phyloP scores from a whole-genome alignment of 768 basidiomycete species.

The Leccinum subtestaceum region DNA sequence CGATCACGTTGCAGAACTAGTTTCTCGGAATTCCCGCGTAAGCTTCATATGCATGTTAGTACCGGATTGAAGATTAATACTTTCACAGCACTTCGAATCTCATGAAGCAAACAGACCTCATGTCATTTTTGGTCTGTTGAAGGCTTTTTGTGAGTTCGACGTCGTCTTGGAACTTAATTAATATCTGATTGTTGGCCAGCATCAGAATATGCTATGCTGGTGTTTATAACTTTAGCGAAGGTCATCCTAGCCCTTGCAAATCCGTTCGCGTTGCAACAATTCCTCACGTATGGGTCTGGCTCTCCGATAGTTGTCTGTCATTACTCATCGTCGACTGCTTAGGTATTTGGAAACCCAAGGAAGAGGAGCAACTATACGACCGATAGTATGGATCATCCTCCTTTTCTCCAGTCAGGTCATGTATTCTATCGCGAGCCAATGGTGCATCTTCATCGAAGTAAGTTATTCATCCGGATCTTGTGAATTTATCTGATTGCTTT shows the following conservation, averaged over 20 bases:
- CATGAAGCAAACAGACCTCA: neutral
- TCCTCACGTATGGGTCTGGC: constrained; percentile 3
- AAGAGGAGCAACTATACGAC: constrained; percentile 45
- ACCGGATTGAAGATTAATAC: neutral
- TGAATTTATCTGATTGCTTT: neutral
- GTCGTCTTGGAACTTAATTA: neutral
- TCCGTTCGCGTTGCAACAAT: constrained; percentile 9
- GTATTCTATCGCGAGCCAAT: constrained; percentile 45
- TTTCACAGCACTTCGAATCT: neutral
- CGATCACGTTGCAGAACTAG: constrained; percentile 33
- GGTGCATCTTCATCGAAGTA: constrained; percentile 43
- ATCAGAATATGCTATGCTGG: neutral
- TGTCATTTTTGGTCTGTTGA: constrained; percentile 3
- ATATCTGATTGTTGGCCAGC: neutral
- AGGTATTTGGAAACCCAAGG: constrained; percentile 60
- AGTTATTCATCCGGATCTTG: neutral
- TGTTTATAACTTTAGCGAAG: neutral
- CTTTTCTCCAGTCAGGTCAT: constrained; percentile 48
- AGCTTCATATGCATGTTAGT: constrained; percentile 4
- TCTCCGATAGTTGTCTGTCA: neutral
- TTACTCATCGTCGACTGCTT: neutral
- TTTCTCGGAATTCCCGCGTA: constrained; percentile 30
- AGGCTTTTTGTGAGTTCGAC: constrained; percentile 5
- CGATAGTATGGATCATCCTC: constrained; percentile 67
- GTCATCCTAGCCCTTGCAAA: constrained; percentile 1